Percentiles rank a stretch among this genome's conserved stretches.
Conservation (phyloP, 495 filamentous ascomycete genomes). For the Usnea hakonensis region DNA sequence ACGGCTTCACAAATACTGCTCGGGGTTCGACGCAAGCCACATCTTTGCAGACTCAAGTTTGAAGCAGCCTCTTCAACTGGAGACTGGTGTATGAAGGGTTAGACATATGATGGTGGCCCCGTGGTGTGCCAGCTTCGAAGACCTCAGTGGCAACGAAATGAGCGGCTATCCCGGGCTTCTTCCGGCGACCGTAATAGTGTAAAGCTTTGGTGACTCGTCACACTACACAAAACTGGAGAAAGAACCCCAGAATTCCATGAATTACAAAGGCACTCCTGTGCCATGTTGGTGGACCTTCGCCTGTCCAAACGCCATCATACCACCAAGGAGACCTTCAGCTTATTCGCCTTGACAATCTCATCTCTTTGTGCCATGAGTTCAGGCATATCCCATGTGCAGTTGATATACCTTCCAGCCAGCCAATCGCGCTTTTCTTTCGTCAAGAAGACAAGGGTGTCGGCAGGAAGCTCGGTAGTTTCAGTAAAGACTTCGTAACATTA, state of each 20-base stretch:
- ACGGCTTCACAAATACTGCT: background rate
- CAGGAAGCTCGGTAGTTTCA: slow-evolving; percentile 34
- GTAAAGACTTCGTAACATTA: slow-evolving; percentile 3
- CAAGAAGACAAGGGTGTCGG: slow-evolving; percentile 33
- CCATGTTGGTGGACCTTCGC: background rate
- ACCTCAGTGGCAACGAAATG: background rate
- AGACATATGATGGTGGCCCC: background rate
- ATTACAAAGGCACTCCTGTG: background rate
- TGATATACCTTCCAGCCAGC: slow-evolving; percentile 35
- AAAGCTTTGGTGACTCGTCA: background rate
- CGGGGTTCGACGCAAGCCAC: background rate
- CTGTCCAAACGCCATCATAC: background rate
- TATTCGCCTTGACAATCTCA: slow-evolving; percentile 35
- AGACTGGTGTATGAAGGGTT: background rate
- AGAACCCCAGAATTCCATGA: background rate
- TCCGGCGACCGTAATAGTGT: background rate
- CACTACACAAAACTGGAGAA: background rate
- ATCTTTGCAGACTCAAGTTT: background rate
- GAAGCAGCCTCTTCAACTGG: background rate
- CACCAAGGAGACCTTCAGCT: slow-evolving; percentile 38
- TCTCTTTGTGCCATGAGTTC: slow-evolving; percentile 37
- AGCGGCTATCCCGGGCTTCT: background rate
- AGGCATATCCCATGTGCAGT: slow-evolving; percentile 38
- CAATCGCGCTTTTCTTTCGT: slow-evolving; percentile 31
- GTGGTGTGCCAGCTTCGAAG: background rate